These are phyloP conservation scores for Solanum infundibuliforme DNA, from an alignment of 257 asterid genomes.

Conservation along the genomic window DNA sequence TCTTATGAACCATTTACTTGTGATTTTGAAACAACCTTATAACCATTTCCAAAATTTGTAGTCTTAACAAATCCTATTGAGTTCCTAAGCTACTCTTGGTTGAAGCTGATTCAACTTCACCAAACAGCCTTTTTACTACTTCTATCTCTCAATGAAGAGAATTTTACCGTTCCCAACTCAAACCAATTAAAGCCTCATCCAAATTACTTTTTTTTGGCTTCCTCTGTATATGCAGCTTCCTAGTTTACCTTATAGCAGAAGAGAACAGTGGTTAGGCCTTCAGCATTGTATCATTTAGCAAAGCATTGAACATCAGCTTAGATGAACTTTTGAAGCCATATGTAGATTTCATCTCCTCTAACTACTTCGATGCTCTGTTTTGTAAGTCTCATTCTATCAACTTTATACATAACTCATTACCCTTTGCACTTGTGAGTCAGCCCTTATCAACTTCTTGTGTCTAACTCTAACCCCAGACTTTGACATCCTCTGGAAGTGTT, in stretches of 20 bases:
- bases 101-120: background rate
- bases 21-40: background rate
- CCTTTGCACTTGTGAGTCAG: background rate
- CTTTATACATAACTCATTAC: background rate
- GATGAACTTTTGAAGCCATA: background rate
- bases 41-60: background rate
- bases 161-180: background rate
- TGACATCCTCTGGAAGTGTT: background rate
- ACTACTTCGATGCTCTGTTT: background rate
- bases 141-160: background rate
- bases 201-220: background rate
- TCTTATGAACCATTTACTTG: background rate
- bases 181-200: background rate
- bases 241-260: background rate
- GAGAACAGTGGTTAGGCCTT: background rate
- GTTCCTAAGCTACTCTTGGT: background rate
- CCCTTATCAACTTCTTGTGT: background rate
- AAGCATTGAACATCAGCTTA: background rate
- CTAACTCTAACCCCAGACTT: background rate
- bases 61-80: background rate
- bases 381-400: background rate
- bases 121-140: background rate
- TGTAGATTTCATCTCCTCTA: background rate
- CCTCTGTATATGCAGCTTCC: background rate
- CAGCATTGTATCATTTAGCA: background rate